These are phyloP conservation scores for Euryodendron excelsum DNA, from an alignment of 148 eudicot species.

Conservation along the genomic window DNA sequence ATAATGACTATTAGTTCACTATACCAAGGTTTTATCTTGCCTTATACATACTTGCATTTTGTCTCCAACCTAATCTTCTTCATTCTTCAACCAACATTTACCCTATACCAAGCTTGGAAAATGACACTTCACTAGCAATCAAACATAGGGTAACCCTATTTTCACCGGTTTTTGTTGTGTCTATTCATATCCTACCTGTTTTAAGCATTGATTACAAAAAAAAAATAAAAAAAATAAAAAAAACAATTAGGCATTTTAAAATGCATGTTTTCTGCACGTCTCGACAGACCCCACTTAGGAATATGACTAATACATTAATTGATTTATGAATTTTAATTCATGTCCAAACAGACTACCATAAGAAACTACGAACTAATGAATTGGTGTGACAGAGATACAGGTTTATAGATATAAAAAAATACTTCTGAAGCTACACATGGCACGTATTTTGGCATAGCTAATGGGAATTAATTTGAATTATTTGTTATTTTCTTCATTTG, in stretches of 20 bases:
- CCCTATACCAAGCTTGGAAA: background rate
- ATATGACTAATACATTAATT: background rate
- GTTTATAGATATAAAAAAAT: too few relatives aligned
- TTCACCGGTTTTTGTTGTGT: too few relatives aligned
- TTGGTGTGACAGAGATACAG: too few relatives aligned
- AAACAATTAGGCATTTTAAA: background rate
- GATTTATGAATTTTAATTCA: background rate
- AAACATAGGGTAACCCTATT: too few relatives aligned
- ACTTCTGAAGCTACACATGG: background rate
- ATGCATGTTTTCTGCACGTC: conserved; percentile 7
- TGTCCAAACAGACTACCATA: too few relatives aligned
- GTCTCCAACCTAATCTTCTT: background rate
- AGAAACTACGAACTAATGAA: too few relatives aligned
- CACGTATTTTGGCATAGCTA: background rate
- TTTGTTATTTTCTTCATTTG: background rate
- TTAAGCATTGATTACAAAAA: background rate
- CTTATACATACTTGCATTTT: background rate
- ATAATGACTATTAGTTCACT: background rate
- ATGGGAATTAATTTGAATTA: background rate
- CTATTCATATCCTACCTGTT: background rate
- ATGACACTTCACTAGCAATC: too few relatives aligned
- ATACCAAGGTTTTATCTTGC: background rate
- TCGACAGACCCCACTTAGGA: too few relatives aligned
- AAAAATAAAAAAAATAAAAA: background rate
- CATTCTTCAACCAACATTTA: background rate